Percentiles rank a stretch among this genome's conserved stretches.
Conservation (phyloP, 768 basidiomycete species). For the Asterophora parasitica region DNA sequence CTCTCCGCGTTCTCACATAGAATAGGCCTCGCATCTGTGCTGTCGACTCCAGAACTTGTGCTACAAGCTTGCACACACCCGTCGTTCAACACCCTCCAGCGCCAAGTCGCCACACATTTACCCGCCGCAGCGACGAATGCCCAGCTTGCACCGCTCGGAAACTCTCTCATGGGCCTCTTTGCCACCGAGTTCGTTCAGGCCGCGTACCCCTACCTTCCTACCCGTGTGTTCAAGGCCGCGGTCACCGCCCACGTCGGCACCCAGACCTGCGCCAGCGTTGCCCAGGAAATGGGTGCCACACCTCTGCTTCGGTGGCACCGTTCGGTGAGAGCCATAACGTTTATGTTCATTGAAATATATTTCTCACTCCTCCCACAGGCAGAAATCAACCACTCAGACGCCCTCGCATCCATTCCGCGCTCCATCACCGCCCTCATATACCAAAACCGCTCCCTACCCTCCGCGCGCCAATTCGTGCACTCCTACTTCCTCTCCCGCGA, state of each 20-base stretch:
- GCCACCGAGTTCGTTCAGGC: constrained; percentile 78
- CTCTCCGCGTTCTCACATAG: constrained; percentile 74
- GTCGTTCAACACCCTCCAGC: constrained; percentile 55
- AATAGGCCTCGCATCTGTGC: constrained; percentile 61
- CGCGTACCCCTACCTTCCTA: constrained; percentile 86
- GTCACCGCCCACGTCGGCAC: constrained; percentile 91
- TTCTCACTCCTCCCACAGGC: constrained; percentile 29
- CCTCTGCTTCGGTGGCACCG: constrained; percentile 81
- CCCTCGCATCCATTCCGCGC: constrained; percentile 82
- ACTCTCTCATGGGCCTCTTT: constrained; percentile 87
- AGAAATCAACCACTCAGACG: constrained; percentile 73
- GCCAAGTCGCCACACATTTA: constrained; percentile 52
- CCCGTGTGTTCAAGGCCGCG: constrained; percentile 85
- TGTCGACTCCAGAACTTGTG: constrained; percentile 48
- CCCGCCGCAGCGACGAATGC: constrained; percentile 63
- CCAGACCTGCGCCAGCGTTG: constrained; percentile 75
- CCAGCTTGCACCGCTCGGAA: constrained; percentile 72
- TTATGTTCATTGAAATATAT: background rate
- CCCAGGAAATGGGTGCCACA: constrained; percentile 77
- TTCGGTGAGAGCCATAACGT: constrained; percentile 42
- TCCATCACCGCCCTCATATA: constrained; percentile 87
- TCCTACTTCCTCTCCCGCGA: constrained; percentile 84
- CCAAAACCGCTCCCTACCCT: constrained; percentile 77
- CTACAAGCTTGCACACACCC: constrained; percentile 79
- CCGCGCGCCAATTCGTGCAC: constrained; percentile 87